Conservation (phyloP, 1,284 basidiomycete genomes). For the Rugosomyces carneus region DNA sequence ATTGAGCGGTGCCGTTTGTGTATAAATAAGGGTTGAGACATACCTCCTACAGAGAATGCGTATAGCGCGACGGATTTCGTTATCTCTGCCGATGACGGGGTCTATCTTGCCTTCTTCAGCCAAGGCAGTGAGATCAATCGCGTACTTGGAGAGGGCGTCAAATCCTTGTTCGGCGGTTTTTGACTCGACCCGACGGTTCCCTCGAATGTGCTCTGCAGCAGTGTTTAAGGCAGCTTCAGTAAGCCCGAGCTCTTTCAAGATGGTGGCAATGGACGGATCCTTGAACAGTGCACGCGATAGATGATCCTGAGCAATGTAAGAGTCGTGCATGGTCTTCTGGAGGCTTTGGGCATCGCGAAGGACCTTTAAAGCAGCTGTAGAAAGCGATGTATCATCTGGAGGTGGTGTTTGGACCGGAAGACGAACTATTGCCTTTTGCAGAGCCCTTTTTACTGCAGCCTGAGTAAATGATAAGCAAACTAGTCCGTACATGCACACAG, state of each 20-base stretch:
- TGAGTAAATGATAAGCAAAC: constrained; percentile 21
- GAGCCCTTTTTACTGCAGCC: constrained; percentile 50
- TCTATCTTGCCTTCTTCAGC: constrained; percentile 91
- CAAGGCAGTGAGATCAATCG: constrained; percentile 80
- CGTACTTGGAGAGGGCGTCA: constrained; percentile 79
- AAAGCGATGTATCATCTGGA: constrained; percentile 73
- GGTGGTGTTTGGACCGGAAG: constrained; percentile 82
- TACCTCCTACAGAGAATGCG: constrained; percentile 69
- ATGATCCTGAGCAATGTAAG: constrained; percentile 88
- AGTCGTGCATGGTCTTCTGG: constrained; percentile 88
- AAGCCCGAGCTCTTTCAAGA: constrained; percentile 73
- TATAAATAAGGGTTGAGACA: constrained; percentile 3
- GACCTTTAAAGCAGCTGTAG: constrained; percentile 58
- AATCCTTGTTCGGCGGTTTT: constrained; percentile 84
- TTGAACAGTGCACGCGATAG: constrained; percentile 59
- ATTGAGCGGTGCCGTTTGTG: background rate
- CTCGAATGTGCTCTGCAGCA: constrained; percentile 74
- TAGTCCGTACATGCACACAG: constrained; percentile 25
- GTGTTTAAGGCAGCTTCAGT: constrained; percentile 74
- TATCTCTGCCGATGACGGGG: constrained; percentile 87
- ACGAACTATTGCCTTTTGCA: constrained; percentile 69
- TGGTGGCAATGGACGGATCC: constrained; percentile 55
- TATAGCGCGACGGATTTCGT: constrained; percentile 71
- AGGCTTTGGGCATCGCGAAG: constrained; percentile 76
- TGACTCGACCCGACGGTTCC: constrained; percentile 77